A percentile compares a stretch with the other conserved stretches of the same genome.
These are phyloP conservation scores for Globisporangium cederbergense DNA, from an alignment of 352 stramenopile genomes.

Conservation along the genomic window DNA sequence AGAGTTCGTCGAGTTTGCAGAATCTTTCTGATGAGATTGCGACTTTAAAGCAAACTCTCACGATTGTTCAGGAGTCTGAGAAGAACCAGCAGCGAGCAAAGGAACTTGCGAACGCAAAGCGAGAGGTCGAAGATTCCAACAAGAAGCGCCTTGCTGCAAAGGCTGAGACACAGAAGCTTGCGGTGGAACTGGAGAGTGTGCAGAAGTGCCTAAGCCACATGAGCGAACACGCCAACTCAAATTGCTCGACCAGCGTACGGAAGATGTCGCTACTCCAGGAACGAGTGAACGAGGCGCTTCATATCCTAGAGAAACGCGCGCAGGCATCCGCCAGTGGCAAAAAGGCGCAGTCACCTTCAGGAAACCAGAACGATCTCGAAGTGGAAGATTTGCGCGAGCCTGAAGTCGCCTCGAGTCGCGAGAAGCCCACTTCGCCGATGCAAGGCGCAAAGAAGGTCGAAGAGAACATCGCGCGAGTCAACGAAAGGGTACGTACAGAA, in stretches of 20 bases:
- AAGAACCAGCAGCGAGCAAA: constrained; percentile 67
- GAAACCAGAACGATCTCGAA: constrained; percentile 32
- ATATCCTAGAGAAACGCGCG: constrained; percentile 62
- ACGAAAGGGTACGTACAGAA: constrained; percentile 44
- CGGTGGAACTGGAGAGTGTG: constrained; percentile 63
- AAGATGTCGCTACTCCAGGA: constrained; percentile 62
- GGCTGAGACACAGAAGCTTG: constrained; percentile 76
- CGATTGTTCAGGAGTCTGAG: constrained; percentile 63
- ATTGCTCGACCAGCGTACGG: constrained; percentile 52
- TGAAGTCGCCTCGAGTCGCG: constrained; percentile 31
- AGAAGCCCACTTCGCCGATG: constrained; percentile 31
- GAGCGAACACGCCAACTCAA: constrained; percentile 47
- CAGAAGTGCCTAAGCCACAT: constrained; percentile 62
- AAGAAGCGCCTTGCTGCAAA: constrained; percentile 82
- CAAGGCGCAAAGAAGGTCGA: constrained; percentile 57
- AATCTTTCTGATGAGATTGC: constrained; percentile 57
- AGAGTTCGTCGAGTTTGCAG: constrained; percentile 41
- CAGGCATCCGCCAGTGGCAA: constrained; percentile 20
- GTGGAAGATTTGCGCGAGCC: constrained; percentile 48
- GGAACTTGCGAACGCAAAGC: constrained; percentile 59
- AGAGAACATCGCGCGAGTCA: constrained; percentile 61
- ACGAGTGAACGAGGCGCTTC: constrained; percentile 62
- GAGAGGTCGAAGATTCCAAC: constrained; percentile 75
- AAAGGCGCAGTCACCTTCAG: constrained; percentile 18
- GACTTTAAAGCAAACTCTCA: constrained; percentile 53